These are phyloP conservation scores for Sordariomycetes sp. DNA, from an alignment of 2,329 filamentous ascomycete genomes.

Conservation along the genomic window DNA sequence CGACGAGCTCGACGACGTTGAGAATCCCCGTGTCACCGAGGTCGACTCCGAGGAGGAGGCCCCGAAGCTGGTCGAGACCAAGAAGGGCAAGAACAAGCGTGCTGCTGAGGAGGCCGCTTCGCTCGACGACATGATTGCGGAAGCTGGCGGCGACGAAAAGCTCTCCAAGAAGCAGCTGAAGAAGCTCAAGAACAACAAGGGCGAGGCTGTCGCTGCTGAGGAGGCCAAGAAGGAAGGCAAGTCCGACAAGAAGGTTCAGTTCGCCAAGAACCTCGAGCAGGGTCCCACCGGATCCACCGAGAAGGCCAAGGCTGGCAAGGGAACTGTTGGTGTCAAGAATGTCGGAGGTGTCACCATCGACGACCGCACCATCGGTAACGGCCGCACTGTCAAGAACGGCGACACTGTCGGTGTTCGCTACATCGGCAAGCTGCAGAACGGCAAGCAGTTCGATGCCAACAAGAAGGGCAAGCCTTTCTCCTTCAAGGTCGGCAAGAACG, in stretches of 20 bases:
- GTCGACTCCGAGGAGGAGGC: conserved; percentile 69
- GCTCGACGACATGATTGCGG: conserved; percentile 80
- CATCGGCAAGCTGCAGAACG: conserved; percentile 92
- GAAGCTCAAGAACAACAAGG: conserved; percentile 98
- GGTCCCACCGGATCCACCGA: conserved; percentile 70
- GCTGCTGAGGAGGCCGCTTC: conserved; percentile 63
- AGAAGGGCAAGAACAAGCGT: conserved; percentile 91
- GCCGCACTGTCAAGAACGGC: conserved; percentile 79
- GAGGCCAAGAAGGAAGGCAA: conserved; percentile 50
- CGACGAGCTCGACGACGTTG: conserved; percentile 70
- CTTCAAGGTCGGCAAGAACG: conserved; percentile 88
- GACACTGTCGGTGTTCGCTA: conserved; percentile 91
- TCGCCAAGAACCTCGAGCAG: conserved; percentile 97
- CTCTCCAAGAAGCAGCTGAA: conserved; percentile 95
- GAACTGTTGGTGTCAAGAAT: conserved; percentile 60
- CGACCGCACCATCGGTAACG: conserved; percentile 86
- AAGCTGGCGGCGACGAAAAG: conserved; percentile 68
- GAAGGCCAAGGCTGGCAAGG: conserved; percentile 29
- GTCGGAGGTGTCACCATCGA: conserved; percentile 88
- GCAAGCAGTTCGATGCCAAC: conserved; percentile 96
- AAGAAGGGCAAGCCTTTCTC: conserved; percentile 97
- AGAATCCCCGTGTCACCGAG: conserved; percentile 76
- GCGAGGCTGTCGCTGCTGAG: conserved; percentile 63
- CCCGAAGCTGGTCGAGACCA: conserved; percentile 47
- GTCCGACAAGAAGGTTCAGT: conserved; percentile 92